Evolutionary conservation across 2,329 filamentous ascomycete species (phyloP).

Genomic region (Cladosporium sphaerospermum): DNA sequence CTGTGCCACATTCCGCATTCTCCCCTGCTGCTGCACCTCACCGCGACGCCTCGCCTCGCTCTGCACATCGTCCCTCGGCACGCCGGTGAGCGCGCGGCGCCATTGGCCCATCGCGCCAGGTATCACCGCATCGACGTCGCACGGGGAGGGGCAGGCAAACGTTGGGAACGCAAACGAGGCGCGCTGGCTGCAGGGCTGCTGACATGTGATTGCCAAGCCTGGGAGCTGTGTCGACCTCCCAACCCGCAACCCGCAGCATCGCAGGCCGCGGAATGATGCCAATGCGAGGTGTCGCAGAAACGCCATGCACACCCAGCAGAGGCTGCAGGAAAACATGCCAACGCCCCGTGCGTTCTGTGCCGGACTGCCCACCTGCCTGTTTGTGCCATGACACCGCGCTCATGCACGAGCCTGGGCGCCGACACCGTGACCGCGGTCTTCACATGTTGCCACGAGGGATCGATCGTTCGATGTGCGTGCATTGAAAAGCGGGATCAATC

Average conservation of each 20-base stretch:
- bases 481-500: no score
- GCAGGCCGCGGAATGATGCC: neutral
- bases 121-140: neutral
- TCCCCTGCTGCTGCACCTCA: neutral
- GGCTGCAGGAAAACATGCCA: no score
- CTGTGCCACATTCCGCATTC: neutral
- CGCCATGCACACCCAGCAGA: no score
- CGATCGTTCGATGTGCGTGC: no score
- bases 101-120: neutral
- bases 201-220: constrained; percentile 9
- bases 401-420: no score
- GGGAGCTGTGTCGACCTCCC: neutral
- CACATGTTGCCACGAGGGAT: no score
- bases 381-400: no score
- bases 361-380: no score
- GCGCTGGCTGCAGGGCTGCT: neutral
- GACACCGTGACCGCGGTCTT: no score
- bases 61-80: neutral
- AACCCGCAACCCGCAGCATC: neutral
- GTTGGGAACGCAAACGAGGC: constrained; percentile 10
- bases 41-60: neutral
- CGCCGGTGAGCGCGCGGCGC: neutral
- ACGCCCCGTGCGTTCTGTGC: no score
- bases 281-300: no score
- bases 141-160: neutral